Evolutionary conservation across 2,329 filamentous ascomycete species (phyloP), one percentile per base, ranked within the genome.

Genomic region (Colletotrichum limetticola): DNA sequence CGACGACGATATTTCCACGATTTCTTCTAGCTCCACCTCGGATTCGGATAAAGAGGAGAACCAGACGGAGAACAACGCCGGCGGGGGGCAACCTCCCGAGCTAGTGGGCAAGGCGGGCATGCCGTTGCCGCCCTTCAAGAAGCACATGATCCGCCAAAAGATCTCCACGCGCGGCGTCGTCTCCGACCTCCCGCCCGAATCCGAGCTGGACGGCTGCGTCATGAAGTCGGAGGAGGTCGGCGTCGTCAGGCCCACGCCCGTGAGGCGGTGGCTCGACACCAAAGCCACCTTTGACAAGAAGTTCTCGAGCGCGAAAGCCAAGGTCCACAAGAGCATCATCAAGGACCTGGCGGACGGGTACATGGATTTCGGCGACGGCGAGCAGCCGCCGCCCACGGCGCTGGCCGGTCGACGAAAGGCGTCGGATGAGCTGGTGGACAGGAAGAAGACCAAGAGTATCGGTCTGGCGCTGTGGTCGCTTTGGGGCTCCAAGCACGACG

Each of bases 71-170:
- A 76, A 76, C 24, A 12, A 35, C 32, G 32, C 32, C 32, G 32
- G 71, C 67, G n/a, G 71, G 71, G 22, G 32, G 8, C 32, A 35
- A 1, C 72, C 78, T 5, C 37, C 60, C 8, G 55, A 68, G 24
- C 78, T 87, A n/a, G 89, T 98, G 8, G 95, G 96, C n/a, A 94
- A 90, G 79, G 95, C 95, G 2, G 95, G 95, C 1, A 95, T 97
- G 77, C 90, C 94, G 4, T 84, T 98, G 1, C 96, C 95, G 0
- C 84, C 88, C 0, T 98, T 98, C 82, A 88, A 90, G 65, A 87
- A 93, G 72, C 92, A 97, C 80, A 98, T 98, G 95, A 95, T 99
- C 74, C 92, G 97, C 9, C 95, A 99, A 80, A 88, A 93, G 32
- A 92, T 98, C 24, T 93, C 94, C 74, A 88, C 93, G 1, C 91